A percentile compares a stretch with the other conserved stretches of the same genome.
phyloP scores from a whole-genome alignment of 306 rosid species.

The Geum urbanum region DNA sequence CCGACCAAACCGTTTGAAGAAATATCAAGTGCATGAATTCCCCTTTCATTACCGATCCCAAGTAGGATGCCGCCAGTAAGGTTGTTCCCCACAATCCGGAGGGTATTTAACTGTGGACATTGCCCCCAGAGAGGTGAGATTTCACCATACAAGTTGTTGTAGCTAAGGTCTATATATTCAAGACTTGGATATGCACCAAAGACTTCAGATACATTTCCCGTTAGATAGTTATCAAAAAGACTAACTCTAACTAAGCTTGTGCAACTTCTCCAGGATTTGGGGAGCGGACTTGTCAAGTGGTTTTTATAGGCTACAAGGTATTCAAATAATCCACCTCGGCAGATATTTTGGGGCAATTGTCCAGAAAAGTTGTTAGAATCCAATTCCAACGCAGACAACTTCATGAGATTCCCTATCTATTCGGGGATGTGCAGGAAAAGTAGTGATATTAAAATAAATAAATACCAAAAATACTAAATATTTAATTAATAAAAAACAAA shows the following conservation, averaged over 20 bases:
- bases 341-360: conserved; percentile 9
- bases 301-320: conserved; percentile 25
- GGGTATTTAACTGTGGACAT: conserved; percentile 22
- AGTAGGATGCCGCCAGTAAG: conserved; percentile 28
- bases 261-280: conserved; percentile 25
- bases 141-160: conserved; percentile 28
- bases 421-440: no score
- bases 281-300: conserved; percentile 18
- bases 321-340: conserved; percentile 2
- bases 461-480: no score
- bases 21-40: conserved; percentile 2
- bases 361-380: conserved; percentile 28
- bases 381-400: background rate
- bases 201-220: conserved; percentile 33
- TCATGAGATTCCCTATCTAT: background rate
- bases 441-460: no score
- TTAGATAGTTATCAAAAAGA: conserved; percentile 25
- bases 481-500: no score
- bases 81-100: conserved; percentile 28
- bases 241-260: conserved; percentile 22
- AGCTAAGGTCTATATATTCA: conserved; percentile 25
- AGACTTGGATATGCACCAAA: conserved; percentile 29
- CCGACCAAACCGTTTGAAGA: conserved; percentile 25
- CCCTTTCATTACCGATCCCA: conserved; percentile 19
- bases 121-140: conserved; percentile 21